Conservation (phyloP, 495 filamentous ascomycete species). For the Aspergillus panamensis region DNA sequence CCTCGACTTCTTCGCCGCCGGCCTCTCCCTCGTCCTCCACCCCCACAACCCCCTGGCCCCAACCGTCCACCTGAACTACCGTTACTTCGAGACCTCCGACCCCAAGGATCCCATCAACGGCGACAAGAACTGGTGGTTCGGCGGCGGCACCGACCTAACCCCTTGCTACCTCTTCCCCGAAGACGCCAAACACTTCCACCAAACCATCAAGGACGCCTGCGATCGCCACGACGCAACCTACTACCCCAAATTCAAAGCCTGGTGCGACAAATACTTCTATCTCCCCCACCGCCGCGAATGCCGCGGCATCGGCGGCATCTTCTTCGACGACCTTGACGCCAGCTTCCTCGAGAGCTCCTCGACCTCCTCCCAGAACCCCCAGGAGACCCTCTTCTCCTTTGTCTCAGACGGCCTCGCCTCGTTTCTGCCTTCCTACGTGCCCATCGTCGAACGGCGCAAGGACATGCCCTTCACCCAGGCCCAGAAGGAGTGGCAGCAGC, state of each 20-base stretch:
- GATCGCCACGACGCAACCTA: conserved; percentile 90
- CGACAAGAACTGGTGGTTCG: conserved; percentile 91
- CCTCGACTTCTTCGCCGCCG: conserved; percentile 91
- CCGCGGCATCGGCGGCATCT: conserved; percentile 93
- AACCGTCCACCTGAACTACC: conserved; percentile 97
- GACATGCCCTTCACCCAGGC: conserved; percentile 81
- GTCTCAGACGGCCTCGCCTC: conserved; percentile 77
- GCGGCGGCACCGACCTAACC: conserved; percentile 91
- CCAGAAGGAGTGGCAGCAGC: conserved; percentile 95
- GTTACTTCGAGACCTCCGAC: conserved; percentile 90
- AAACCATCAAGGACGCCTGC: conserved; percentile 85
- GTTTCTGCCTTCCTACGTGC: conserved; percentile 88
- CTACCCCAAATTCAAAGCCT: conserved; percentile 94
- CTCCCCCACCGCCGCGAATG: conserved; percentile 85
- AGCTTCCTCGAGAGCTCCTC: conserved; percentile 43
- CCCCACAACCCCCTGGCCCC: conserved; percentile 94
- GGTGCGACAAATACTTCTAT: conserved; percentile 97
- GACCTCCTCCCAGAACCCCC: conserved; percentile 65
- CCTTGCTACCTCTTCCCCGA: conserved; percentile 94
- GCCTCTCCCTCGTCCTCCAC: conserved; percentile 87
- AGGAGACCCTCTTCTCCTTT: conserved; percentile 91
- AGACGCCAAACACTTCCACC: conserved; percentile 95
- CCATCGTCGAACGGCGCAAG: conserved; percentile 82
- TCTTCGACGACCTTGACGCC: conserved; percentile 96
- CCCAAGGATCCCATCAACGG: conserved; percentile 60